Conservation (phyloP, 2,329 filamentous ascomycete species). For the Fusarium clavum region DNA sequence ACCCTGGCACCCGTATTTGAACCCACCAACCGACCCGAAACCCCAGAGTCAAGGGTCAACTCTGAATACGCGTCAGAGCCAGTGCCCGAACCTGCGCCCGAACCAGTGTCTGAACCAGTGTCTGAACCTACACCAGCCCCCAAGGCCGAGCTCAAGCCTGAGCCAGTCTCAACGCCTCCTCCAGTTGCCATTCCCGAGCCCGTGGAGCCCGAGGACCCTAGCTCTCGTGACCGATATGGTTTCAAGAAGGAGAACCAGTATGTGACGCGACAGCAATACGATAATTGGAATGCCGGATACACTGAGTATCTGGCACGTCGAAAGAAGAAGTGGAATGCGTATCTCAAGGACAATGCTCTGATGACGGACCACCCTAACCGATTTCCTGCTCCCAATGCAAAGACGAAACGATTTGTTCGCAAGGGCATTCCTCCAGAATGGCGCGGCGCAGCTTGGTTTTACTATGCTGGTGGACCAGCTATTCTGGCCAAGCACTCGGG, state of each 20-base stretch:
- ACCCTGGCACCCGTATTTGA: slow-evolving; percentile 15
- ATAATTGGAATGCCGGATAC: slow-evolving; percentile 83
- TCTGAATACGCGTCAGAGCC: slow-evolving; percentile 22
- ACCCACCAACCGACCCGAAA: slow-evolving; percentile 29
- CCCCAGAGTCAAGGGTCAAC: slow-evolving; percentile 24
- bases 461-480: slow-evolving; percentile 88
- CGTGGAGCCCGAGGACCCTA: slow-evolving; percentile 60
- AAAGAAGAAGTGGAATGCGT: slow-evolving; percentile 82
- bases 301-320: slow-evolving; percentile 79
- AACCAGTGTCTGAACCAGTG: slow-evolving; percentile 1
- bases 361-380: slow-evolving; percentile 76
- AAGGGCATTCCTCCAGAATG: slow-evolving; percentile 96
- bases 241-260: slow-evolving; percentile 91
- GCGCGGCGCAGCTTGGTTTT: slow-evolving; percentile 97
- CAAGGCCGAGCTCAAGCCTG: slow-evolving; percentile 39
- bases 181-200: slow-evolving; percentile 46
- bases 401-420: slow-evolving; percentile 88
- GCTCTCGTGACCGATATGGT: slow-evolving; percentile 82
- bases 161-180: slow-evolving; percentile 36
- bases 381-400: slow-evolving; percentile 84
- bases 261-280: slow-evolving; percentile 80
- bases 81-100: slow-evolving; percentile 19
- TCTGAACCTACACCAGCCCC: slow-evolving; percentile 41
- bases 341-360: slow-evolving; percentile 81
- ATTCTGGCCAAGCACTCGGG: slow-evolving; percentile 81